phyloP scores from a whole-genome alignment of 768 basidiomycete genomes.

The Lepiota subincarnata region DNA sequence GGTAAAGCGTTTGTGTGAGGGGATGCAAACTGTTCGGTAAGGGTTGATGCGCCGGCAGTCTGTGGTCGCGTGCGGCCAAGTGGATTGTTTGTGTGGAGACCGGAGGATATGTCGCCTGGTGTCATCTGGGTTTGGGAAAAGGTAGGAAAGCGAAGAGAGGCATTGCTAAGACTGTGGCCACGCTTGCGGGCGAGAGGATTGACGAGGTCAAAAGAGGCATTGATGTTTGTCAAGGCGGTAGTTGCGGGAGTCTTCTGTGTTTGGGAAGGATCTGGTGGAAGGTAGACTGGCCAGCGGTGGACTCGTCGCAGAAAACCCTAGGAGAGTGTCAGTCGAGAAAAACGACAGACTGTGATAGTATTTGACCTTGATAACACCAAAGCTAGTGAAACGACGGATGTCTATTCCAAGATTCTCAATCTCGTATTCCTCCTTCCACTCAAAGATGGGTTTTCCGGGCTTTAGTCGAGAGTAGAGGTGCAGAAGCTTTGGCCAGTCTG shows the following conservation, averaged over 20 bases:
- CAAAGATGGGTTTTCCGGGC: conserved; percentile 75
- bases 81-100: conserved; percentile 16
- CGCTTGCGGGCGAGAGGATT: conserved; percentile 31
- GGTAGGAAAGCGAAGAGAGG: conserved; percentile 23
- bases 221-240: conserved; percentile 14
- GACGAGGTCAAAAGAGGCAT: conserved; percentile 6
- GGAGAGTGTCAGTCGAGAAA: not conserved
- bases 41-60: conserved; percentile 9
- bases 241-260: conserved; percentile 17
- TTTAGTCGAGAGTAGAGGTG: conserved; percentile 83
- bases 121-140: conserved; percentile 18
- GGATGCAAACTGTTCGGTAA: not conserved
- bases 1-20: not conserved
- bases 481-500: conserved; percentile 86
- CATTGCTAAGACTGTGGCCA: conserved; percentile 32
- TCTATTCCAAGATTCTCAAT: conserved; percentile 78
- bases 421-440: conserved; percentile 82
- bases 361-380: conserved; percentile 92
- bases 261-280: conserved; percentile 34
- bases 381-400: conserved; percentile 90
- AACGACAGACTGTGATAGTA: not conserved
- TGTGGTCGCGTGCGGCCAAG: conserved; percentile 17
- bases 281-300: conserved; percentile 86
- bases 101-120: conserved; percentile 12
- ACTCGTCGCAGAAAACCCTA: conserved; percentile 90